These are phyloP conservation scores for Trypanosoma boissoni DNA, from an alignment of 208 protist genomes.

Conservation along the genomic window DNA sequence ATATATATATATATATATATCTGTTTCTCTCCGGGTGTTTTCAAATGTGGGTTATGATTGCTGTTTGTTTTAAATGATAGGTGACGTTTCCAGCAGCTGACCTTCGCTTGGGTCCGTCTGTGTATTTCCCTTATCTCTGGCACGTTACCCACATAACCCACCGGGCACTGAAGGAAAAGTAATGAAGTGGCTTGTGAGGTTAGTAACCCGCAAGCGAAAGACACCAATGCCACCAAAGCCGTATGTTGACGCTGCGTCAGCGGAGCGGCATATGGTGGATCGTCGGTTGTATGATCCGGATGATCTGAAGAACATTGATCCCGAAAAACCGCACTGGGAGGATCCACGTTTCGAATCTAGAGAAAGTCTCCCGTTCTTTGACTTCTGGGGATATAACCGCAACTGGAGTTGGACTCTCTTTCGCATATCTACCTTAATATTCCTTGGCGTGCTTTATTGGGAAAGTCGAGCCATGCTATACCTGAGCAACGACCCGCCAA, in stretches of 20 bases:
- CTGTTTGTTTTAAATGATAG: too few species aligned
- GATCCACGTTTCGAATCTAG: conserved; percentile 79
- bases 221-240: conserved; percentile 86
- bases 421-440: conserved; percentile 56
- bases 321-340: conserved; percentile 88
- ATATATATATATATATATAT: neutral
- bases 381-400: conserved; percentile 84
- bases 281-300: conserved; percentile 51
- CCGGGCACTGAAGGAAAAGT: neutral
- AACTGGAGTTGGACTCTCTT: conserved; percentile 90
- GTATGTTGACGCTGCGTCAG: conserved; percentile 74
- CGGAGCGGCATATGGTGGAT: conserved; percentile 69
- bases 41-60: too few species aligned
- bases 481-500: conserved; percentile 48
- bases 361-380: conserved; percentile 77
- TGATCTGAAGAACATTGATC: conserved; percentile 74
- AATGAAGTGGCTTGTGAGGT: conserved; percentile 73
- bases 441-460: conserved; percentile 62
- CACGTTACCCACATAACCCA: neutral
- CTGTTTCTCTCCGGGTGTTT: too few species aligned
- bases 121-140: too few species aligned
- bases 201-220: conserved; percentile 33
- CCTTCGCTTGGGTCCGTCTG: too few species aligned
- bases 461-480: conserved; percentile 58
- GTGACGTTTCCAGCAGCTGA: too few species aligned